phyloP scores from a whole-genome alignment of 2,329 filamentous ascomycete species.

The Fusarium denticulatum region DNA sequence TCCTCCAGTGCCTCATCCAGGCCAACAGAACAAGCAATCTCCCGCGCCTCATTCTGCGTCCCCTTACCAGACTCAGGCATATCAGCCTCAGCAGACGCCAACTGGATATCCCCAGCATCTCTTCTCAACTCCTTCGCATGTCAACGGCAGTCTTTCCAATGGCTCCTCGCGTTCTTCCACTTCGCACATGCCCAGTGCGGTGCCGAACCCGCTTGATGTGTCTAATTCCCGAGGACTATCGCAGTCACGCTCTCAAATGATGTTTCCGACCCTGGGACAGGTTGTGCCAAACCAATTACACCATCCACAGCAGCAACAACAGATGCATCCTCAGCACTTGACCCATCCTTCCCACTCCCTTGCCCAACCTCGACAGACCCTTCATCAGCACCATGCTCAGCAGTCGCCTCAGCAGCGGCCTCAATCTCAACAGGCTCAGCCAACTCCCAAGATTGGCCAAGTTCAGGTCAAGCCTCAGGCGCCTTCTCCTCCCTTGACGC shows the following conservation, averaged over 20 bases:
- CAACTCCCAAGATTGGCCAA: slow-evolving; percentile 46
- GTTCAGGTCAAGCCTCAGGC: slow-evolving; percentile 47
- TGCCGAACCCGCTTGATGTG: slow-evolving; percentile 59
- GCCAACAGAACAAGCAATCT: slow-evolving; percentile 64
- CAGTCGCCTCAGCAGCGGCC: slow-evolving; percentile 49
- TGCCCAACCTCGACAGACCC: slow-evolving; percentile 41
- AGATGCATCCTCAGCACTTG: slow-evolving; percentile 48
- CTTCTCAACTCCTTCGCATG: slow-evolving; percentile 58
- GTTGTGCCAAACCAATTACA: slow-evolving; percentile 56
- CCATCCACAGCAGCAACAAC: slow-evolving; percentile 54
- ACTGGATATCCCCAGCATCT: slow-evolving; percentile 63
- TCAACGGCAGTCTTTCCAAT: slow-evolving; percentile 60
- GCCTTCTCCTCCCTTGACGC: slow-evolving; percentile 47
- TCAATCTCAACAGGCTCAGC: slow-evolving; percentile 50
- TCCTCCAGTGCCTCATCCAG: slow-evolving; percentile 57
- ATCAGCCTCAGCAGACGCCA: slow-evolving; percentile 62
- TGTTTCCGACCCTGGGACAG: slow-evolving; percentile 51
- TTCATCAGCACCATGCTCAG: slow-evolving; percentile 44
- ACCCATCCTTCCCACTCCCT: slow-evolving; percentile 43
- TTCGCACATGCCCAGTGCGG: slow-evolving; percentile 59
- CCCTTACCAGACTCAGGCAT: slow-evolving; percentile 64
- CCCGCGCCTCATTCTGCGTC: slow-evolving; percentile 64
- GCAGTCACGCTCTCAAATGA: slow-evolving; percentile 57
- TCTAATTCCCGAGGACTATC: slow-evolving; percentile 56
- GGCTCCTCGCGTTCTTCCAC: slow-evolving; percentile 57